Evolutionary conservation across 148 eudicot species (phyloP).

Genomic region (Polygonum aviculare): DNA sequence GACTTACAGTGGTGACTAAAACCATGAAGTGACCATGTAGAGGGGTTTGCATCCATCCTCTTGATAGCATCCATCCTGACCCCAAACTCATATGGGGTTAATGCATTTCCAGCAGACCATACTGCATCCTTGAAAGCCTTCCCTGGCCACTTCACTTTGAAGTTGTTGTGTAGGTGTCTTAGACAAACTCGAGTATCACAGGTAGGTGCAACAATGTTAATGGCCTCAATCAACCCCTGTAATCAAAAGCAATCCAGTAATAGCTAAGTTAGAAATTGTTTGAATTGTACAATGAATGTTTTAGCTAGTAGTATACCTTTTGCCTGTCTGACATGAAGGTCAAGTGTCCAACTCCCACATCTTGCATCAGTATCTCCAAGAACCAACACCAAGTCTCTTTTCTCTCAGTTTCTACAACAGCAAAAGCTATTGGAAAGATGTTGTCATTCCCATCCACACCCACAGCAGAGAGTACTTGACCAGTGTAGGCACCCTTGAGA

Average conservation of each 20-base stretch:
- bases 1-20: neutral
- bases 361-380: neutral
- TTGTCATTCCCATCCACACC: conserved; percentile 12
- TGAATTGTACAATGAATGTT: too few species aligned
- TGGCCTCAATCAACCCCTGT: neutral
- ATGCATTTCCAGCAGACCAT: neutral
- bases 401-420: conserved; percentile 3
- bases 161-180: conserved; percentile 9
- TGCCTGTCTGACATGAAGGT: conserved; percentile 12
- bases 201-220: neutral
- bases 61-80: neutral
- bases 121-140: neutral
- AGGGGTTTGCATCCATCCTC: neutral
- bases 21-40: too few species aligned
- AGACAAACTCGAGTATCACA: conserved; percentile 6
- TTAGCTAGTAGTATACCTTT: neutral
- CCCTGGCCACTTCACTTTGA: neutral
- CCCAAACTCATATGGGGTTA: neutral
- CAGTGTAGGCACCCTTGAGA: conserved; percentile 7
- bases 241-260: neutral
- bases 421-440: conserved; percentile 11
- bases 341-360: neutral
- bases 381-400: conserved; percentile 11
- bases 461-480: conserved; percentile 2
- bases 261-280: neutral